Evolutionary conservation across 176 grass and related monocot species (phyloP).

Genomic region (Oryza brachyantha): DNA sequence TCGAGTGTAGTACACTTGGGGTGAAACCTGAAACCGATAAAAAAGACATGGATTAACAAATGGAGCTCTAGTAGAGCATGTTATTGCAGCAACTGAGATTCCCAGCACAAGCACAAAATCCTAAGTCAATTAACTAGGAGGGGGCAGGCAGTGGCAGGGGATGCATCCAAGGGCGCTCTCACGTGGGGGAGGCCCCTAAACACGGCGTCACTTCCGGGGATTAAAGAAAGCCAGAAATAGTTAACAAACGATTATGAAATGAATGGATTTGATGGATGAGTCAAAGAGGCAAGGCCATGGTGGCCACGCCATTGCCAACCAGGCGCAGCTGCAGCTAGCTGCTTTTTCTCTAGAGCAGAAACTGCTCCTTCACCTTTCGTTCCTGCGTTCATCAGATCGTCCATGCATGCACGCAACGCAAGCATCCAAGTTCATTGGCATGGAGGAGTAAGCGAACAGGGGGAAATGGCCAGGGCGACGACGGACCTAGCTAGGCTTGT

Average conservation of each 20-base stretch:
- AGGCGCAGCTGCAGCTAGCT: neutral
- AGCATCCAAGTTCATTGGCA: neutral
- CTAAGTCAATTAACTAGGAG: constrained; percentile 36
- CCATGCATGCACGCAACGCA: neutral
- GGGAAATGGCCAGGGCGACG: constrained; percentile 29
- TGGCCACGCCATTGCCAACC: neutral
- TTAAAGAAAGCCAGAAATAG: neutral
- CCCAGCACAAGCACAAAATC: constrained; percentile 37
- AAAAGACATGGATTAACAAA: neutral
- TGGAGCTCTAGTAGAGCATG: neutral
- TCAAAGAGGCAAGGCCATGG: constrained; percentile 18
- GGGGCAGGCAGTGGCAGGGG: neutral
- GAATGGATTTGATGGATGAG: neutral
- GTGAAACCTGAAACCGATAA: constrained; percentile 28
- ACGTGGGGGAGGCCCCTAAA: constrained; percentile 48
- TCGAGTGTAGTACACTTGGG: neutral
- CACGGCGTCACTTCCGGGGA: constrained; percentile 34
- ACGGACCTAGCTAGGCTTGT: constrained; percentile 13
- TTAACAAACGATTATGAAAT: neutral
- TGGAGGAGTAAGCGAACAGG: neutral
- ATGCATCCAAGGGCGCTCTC: constrained; percentile 37
- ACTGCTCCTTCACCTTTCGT: neutral
- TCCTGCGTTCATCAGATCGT: neutral
- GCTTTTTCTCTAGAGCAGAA: neutral
- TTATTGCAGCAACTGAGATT: constrained; percentile 38